Conservation (phyloP, 345 rosid species). For the Populus alba region DNA sequence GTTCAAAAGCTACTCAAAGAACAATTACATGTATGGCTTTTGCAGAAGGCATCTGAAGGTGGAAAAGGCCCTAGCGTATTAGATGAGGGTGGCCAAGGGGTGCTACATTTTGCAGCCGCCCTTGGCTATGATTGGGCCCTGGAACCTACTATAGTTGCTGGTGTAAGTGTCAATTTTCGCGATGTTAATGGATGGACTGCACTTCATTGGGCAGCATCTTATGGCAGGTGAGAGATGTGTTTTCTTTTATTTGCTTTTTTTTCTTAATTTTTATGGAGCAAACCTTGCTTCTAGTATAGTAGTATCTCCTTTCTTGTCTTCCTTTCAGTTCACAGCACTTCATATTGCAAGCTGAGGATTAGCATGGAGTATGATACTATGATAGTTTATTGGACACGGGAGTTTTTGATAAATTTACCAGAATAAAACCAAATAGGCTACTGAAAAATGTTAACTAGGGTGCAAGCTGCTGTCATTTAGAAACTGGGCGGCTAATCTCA, state of each 20-base stretch:
- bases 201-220: conserved; percentile 98
- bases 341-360: background rate
- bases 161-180: conserved; percentile 85
- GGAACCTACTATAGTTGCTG: conserved; percentile 70
- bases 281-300: background rate
- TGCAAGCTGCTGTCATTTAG: background rate
- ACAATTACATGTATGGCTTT: conserved; percentile 74
- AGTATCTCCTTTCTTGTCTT: background rate
- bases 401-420: background rate
- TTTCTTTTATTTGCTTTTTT: background rate
- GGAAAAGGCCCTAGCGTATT: conserved; percentile 86
- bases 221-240: conserved; percentile 64
- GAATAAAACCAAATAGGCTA: background rate
- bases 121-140: conserved; percentile 97
- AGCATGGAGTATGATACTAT: background rate
- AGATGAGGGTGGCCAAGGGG: conserved; percentile 89
- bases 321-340: background rate
- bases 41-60: conserved; percentile 66
- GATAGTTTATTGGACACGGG: background rate
- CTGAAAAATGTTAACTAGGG: background rate
- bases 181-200: conserved; percentile 98
- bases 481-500: background rate
- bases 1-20: conserved; percentile 73
- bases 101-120: conserved; percentile 91
- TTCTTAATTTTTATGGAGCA: background rate